Percentiles rank a stretch among this genome's conserved stretches.
Conservation (phyloP, 179 eudicot species). For the Pouteria campechiana region DNA sequence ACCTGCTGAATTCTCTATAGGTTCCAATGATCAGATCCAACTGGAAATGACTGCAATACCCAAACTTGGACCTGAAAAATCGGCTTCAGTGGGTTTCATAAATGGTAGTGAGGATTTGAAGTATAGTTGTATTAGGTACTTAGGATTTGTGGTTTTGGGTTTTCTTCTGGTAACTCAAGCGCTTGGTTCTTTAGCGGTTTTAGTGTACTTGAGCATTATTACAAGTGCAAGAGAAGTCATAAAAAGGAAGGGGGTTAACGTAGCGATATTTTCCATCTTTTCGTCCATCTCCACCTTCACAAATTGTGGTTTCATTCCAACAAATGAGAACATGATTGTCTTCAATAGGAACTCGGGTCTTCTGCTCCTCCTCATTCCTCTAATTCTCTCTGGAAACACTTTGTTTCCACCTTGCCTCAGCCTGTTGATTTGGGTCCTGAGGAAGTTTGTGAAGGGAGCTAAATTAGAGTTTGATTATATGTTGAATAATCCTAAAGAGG, state of each 20-base stretch:
- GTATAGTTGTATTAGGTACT: conserved; percentile 21
- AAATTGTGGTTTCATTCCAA: conserved; percentile 61
- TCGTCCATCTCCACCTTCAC: conserved; percentile 45
- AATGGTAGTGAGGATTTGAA: conserved; percentile 5
- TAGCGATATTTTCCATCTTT: conserved; percentile 35
- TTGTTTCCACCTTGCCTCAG: conserved; percentile 38
- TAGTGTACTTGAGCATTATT: conserved; percentile 17
- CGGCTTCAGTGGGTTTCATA: too few species aligned
- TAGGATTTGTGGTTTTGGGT: conserved; percentile 30
- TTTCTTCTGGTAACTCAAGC: conserved; percentile 21
- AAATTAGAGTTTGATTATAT: conserved; percentile 44
- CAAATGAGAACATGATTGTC: conserved; percentile 61
- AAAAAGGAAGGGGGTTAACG: conserved; percentile 31
- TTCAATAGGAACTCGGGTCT: conserved; percentile 49
- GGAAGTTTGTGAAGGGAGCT: conserved; percentile 20
- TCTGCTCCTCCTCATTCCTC: conserved; percentile 40
- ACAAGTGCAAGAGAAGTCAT: conserved; percentile 31
- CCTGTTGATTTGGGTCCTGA: conserved; percentile 21
- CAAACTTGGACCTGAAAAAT: neutral
- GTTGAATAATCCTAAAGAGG: conserved; percentile 18
- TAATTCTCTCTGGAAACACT: conserved; percentile 47
- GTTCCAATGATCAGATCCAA: conserved; percentile 2
- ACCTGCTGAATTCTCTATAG: too few species aligned
- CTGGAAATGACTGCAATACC: neutral
- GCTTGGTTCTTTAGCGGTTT: conserved; percentile 24